Conservation (phyloP, 768 basidiomycete species). For the Trametes gibbosa region DNA sequence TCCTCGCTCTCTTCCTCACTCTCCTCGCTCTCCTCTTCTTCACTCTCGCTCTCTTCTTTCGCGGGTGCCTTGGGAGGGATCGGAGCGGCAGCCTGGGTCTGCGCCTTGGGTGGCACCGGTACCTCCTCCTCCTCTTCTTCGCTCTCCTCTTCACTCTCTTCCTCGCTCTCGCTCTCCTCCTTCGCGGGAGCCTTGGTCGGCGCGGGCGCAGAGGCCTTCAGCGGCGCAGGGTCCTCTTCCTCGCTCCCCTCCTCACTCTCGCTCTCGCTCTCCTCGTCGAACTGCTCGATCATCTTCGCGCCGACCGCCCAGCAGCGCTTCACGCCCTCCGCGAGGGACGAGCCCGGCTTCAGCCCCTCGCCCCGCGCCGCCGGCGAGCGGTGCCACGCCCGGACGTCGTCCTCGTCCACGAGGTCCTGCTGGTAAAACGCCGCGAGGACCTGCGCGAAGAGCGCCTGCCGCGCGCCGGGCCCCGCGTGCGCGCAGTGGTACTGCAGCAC, state of each 20-base stretch:
- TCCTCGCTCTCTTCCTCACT: neutral
- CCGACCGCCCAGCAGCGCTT: slow-evolving; percentile 70
- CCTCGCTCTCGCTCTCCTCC: slow-evolving; percentile 11
- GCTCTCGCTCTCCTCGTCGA: slow-evolving; percentile 61
- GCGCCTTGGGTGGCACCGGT: no score
- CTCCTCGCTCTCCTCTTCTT: no score
- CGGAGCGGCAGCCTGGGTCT: no score
- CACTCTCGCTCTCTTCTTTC: no score
- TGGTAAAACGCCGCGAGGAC: slow-evolving; percentile 87
- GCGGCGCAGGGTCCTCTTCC: neutral
- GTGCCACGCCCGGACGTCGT: slow-evolving; percentile 89
- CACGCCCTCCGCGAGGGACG: slow-evolving; percentile 48
- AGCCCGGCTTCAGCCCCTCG: slow-evolving; percentile 40
- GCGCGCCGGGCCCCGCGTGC: slow-evolving; percentile 42
- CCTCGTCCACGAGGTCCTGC: slow-evolving; percentile 87
- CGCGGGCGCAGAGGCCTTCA: neutral
- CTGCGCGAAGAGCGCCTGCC: slow-evolving; percentile 75
- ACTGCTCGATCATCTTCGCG: slow-evolving; percentile 74
- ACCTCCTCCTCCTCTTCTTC: neutral
- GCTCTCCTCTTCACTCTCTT: slow-evolving; percentile 22
- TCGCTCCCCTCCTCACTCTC: slow-evolving; percentile 25
- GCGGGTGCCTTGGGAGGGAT: no score
- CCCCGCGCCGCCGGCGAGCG: slow-evolving; percentile 52
- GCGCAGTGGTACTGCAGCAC: slow-evolving; percentile 76
- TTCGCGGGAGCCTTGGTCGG: slow-evolving; percentile 15